Percentiles rank a stretch among this genome's conserved stretches.
Evolutionary conservation across 805 yeast species (phyloP).

Genomic region (Myxozyma udenii): DNA sequence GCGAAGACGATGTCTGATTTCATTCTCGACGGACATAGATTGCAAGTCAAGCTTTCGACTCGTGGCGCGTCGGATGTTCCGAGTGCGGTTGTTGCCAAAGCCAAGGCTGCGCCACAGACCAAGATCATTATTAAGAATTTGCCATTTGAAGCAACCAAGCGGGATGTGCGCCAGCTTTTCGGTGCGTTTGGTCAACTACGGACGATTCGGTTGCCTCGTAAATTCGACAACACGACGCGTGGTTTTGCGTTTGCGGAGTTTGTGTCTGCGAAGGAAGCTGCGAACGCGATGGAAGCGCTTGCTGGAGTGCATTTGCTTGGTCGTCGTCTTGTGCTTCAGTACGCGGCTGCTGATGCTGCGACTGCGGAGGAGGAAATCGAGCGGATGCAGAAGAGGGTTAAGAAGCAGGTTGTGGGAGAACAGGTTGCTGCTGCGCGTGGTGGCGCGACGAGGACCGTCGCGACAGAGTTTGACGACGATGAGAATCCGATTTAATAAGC

Average conservation of each 20-base stretch:
- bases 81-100: constrained; percentile 17
- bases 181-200: constrained; percentile 93
- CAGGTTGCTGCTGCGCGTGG: neutral
- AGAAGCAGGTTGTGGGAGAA: constrained; percentile 72
- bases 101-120: constrained; percentile 37
- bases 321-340: constrained; percentile 88
- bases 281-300: constrained; percentile 85
- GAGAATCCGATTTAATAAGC: no score
- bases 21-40: constrained; percentile 81
- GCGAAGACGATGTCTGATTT: constrained; percentile 69
- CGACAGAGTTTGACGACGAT: neutral
- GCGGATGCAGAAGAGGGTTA: constrained; percentile 82
- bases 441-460: neutral
- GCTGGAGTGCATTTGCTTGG: constrained; percentile 96
- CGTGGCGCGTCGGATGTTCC: constrained; percentile 43
- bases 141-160: constrained; percentile 93
- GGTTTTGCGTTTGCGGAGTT: constrained; percentile 98
- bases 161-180: constrained; percentile 87
- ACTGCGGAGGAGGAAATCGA: constrained; percentile 89
- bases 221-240: constrained; percentile 89
- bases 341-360: constrained; percentile 75
- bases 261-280: constrained; percentile 79
- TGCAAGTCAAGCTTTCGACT: constrained; percentile 84
- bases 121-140: constrained; percentile 93
- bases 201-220: constrained; percentile 93